Evolutionary conservation across 2,329 filamentous ascomycete species (phyloP).

Genomic region (Sporothrix mexicana): DNA sequence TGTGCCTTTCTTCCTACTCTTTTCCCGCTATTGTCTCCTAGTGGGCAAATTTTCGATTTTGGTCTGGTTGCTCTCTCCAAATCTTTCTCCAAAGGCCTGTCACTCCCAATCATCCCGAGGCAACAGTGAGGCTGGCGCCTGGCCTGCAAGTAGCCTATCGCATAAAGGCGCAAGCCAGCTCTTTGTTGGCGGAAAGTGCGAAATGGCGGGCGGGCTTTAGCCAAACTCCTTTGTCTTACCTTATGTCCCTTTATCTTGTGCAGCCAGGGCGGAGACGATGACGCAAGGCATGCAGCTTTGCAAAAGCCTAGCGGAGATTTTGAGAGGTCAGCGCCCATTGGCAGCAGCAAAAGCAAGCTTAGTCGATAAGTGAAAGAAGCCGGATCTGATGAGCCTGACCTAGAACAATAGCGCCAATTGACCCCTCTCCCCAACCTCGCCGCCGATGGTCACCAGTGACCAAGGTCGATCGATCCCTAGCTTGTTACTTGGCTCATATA

Average conservation of each 20-base stretch:
- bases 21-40: background rate
- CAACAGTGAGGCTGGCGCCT: slow-evolving; percentile 11
- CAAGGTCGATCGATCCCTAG: background rate
- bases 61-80: slow-evolving; percentile 8
- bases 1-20: background rate
- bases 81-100: background rate
- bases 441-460: background rate
- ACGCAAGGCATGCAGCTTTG: slow-evolving; percentile 28
- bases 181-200: slow-evolving; percentile 3
- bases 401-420: background rate
- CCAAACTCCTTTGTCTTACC: slow-evolving; percentile 27
- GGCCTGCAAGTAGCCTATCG: background rate
- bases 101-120: slow-evolving; percentile 8
- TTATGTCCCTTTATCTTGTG: slow-evolving; percentile 23
- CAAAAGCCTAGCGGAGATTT: slow-evolving; percentile 24
- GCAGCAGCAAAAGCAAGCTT: slow-evolving; percentile 19
- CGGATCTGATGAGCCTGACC: background rate
- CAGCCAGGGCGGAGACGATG: slow-evolving; percentile 23
- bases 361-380: background rate
- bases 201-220: slow-evolving; percentile 10
- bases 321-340: slow-evolving; percentile 22
- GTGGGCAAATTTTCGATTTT: background rate
- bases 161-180: slow-evolving; percentile 5
- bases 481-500: slow-evolving; percentile 10
- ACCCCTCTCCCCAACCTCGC: slow-evolving; percentile 12